phyloP scores from a whole-genome alignment of 768 basidiomycete genomes.

The Leccinum incarnatum region DNA sequence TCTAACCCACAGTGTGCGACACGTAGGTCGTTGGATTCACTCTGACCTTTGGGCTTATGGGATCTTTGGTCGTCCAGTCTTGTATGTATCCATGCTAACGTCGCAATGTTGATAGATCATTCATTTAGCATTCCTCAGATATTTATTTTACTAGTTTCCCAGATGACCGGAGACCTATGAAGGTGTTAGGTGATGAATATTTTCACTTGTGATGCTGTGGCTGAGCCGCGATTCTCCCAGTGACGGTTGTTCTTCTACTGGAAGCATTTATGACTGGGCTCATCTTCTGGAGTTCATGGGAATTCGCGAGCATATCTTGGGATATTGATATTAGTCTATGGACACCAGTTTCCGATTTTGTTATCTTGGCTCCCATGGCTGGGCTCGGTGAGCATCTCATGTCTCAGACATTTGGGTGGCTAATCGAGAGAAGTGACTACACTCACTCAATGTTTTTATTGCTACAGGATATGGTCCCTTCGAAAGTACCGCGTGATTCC shows the following conservation, averaged over 20 bases:
- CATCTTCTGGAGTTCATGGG: background rate
- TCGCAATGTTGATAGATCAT: background rate
- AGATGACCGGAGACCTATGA: background rate
- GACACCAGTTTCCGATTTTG: no score
- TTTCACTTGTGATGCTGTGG: background rate
- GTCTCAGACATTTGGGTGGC: background rate
- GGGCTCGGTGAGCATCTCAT: background rate
- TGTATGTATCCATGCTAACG: background rate
- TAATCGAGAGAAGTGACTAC: background rate
- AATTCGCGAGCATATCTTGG: no score
- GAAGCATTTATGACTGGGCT: background rate
- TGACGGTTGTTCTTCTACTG: background rate
- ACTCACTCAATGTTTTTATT: conserved; percentile 18
- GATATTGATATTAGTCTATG: no score
- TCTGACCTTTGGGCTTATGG: conserved; percentile 14
- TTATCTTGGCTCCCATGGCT: background rate
- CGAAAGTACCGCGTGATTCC: background rate
- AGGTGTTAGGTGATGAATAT: background rate
- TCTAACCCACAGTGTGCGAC: background rate
- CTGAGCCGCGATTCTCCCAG: background rate
- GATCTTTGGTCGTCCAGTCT: background rate
- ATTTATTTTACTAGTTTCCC: background rate
- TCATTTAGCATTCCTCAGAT: background rate
- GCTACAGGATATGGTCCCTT: conserved; percentile 20
- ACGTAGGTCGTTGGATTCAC: conserved; percentile 17